Evolutionary conservation across 345 rosid genomes (phyloP), one percentile per base, ranked within the genome.

Genomic region (Murraya paniculata): DNA sequence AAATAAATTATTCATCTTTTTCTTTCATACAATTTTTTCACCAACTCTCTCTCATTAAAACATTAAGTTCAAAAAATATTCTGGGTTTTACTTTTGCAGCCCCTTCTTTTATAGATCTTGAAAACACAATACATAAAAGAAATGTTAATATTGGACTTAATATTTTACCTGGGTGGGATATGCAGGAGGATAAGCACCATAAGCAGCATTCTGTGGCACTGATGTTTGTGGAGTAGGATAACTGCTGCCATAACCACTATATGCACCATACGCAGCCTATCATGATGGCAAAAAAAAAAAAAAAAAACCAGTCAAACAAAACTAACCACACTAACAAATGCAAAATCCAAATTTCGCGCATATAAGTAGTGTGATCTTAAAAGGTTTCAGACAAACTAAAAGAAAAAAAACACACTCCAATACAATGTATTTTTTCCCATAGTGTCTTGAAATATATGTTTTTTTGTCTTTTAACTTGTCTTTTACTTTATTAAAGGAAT

Each of bases 221-320:
- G 98, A 83, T 11, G 96, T 57, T 73, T 91, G 98, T 19, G 94
- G 92, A 64, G 86, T 73, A 2, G 95, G 59, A 74, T 94, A 94
- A 77, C 89, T 86, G 72, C 91, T 79, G 9, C 91, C 89, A 81
- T 96, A 96, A 41, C 88, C 89, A 68, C 89, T 82, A 86, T 94
- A 96, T 57, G 93, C 86, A 75, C 91, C 84, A 77, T 93, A 93
- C 2, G 93, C 90, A 81, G 93, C 94, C 99, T 97, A 71, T 24
- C 10, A 61, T 64, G 69, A 77, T 8, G 53, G 39, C 9, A 28
- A 50, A 64, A 21, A 9, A 22, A 50, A 28, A 50, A 64, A 21
- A 9, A 22, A 50, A 64, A 21, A 7, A 24, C 16, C 11, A 5
- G 56, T 45, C 30, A 74, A 74, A 38, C 38, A 64, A 45, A 48